phyloP scores from a whole-genome alignment of 2,329 filamentous ascomycete species.

The Annulohypoxylon truncatum region DNA sequence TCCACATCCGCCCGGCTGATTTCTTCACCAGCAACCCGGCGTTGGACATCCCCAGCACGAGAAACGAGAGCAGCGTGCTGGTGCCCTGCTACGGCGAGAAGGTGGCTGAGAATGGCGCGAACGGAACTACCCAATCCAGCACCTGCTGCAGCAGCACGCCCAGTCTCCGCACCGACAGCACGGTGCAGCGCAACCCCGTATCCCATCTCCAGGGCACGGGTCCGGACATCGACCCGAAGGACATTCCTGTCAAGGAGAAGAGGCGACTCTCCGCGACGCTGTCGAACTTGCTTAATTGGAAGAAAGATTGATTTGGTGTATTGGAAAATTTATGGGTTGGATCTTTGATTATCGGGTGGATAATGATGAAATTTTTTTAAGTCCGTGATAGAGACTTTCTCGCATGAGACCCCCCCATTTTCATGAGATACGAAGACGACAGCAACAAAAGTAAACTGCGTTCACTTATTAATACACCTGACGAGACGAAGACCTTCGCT shows the following conservation, averaged over 20 bases:
- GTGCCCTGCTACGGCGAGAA: constrained; percentile 48
- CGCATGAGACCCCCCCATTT: constrained; percentile 8
- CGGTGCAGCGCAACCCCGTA: constrained; percentile 48
- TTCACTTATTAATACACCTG: constrained; percentile 11
- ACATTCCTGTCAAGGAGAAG: constrained; percentile 40
- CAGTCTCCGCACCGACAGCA: constrained; percentile 34
- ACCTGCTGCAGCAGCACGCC: constrained; percentile 29
- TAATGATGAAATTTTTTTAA: not conserved
- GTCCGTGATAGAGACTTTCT: constrained; percentile 3
- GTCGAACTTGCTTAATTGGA: constrained; percentile 43
- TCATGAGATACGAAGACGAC: constrained; percentile 22
- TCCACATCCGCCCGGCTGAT: constrained; percentile 59
- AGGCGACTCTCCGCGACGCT: constrained; percentile 41
- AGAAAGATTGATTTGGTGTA: constrained; percentile 36
- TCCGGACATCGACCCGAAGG: constrained; percentile 44
- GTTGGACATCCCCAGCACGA: constrained; percentile 56
- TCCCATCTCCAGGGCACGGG: constrained; percentile 51
- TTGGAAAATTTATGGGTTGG: not conserved
- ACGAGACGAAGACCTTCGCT: constrained; percentile 20
- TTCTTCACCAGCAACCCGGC: constrained; percentile 62
- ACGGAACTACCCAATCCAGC: constrained; percentile 24
- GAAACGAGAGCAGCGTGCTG: constrained; percentile 57
- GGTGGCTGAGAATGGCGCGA: constrained; percentile 15
- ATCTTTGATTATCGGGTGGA: not conserved
- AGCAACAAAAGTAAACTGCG: not conserved